Percentiles rank a stretch among this genome's conserved stretches.
Conservation (phyloP, 305 asterid genomes). For the Withania somnifera region DNA sequence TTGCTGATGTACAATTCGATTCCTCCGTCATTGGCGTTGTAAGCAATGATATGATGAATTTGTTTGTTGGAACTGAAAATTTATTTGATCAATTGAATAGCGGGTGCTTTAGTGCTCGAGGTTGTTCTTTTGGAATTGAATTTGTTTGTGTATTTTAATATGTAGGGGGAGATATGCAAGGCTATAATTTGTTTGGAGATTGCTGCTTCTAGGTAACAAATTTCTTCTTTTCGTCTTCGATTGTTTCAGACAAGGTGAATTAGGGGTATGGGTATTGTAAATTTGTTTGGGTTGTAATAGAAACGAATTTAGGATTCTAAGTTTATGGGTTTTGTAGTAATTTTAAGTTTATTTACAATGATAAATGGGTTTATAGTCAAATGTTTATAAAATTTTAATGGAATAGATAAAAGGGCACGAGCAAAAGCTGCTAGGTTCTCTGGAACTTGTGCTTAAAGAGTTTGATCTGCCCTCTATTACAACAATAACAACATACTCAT, state of each 20-base stretch:
- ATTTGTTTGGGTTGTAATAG: background rate
- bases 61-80: background rate
- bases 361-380: too few relatives aligned
- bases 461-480: too few relatives aligned
- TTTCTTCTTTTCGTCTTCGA: background rate
- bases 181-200: constrained; percentile 86
- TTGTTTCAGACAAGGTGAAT: background rate
- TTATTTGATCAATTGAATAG: background rate
- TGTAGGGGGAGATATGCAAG: constrained; percentile 90
- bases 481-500: too few relatives aligned
- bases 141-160: background rate
- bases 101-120: too few relatives aligned
- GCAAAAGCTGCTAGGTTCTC: too few relatives aligned
- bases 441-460: too few relatives aligned
- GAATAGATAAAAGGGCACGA: too few relatives aligned
- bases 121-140: too few relatives aligned
- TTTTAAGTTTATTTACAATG: too few relatives aligned
- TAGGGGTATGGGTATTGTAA: background rate
- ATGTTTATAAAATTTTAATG: too few relatives aligned
- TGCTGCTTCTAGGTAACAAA: constrained; percentile 70
- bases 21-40: constrained; percentile 84
- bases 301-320: too few relatives aligned
- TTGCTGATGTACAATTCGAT: constrained; percentile 74
- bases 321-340: too few relatives aligned
- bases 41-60: constrained; percentile 6